Percentiles rank a stretch among this genome's conserved stretches.
These are phyloP conservation scores for Eucalyptus marginata DNA, from an alignment of 345 rosid species.

Conservation along the genomic window DNA sequence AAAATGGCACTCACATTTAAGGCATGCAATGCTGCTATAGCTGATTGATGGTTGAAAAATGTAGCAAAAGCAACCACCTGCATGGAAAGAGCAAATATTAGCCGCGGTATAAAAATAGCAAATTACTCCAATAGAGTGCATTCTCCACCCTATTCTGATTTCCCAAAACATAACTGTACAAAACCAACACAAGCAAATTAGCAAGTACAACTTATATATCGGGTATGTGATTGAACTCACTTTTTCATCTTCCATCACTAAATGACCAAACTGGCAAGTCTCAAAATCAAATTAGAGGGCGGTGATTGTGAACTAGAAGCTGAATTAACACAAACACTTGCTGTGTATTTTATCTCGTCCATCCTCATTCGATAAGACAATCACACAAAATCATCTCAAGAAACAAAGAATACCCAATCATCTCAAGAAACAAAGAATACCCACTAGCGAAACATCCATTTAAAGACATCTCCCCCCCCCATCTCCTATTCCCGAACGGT, in stretches of 20 bases:
- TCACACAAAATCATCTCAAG: neutral
- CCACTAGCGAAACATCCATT: neutral
- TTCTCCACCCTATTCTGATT: neutral
- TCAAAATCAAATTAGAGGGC: neutral
- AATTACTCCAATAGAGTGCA: neutral
- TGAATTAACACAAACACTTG: neutral
- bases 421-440: neutral
- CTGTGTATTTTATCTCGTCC: neutral
- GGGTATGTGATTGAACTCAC: neutral
- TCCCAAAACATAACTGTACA: neutral
- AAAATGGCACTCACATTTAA: slow-evolving; percentile 44
- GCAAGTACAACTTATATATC: neutral
- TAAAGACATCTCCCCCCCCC: neutral
- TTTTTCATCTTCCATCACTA: neutral
- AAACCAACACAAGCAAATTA: neutral
- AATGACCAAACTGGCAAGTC: neutral
- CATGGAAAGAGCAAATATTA: neutral
- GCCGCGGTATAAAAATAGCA: neutral
- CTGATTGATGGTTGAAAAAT: slow-evolving; percentile 59
- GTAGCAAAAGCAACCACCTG: slow-evolving; percentile 96
- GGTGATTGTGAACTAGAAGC: neutral
- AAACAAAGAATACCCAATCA: neutral
- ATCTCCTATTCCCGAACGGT: neutral
- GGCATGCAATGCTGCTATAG: slow-evolving; percentile 56
- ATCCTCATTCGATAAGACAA: neutral